Base-by-base conservation (phyloP, 2,329 filamentous ascomycete species). In the Cercospora berteroae region DNA sequence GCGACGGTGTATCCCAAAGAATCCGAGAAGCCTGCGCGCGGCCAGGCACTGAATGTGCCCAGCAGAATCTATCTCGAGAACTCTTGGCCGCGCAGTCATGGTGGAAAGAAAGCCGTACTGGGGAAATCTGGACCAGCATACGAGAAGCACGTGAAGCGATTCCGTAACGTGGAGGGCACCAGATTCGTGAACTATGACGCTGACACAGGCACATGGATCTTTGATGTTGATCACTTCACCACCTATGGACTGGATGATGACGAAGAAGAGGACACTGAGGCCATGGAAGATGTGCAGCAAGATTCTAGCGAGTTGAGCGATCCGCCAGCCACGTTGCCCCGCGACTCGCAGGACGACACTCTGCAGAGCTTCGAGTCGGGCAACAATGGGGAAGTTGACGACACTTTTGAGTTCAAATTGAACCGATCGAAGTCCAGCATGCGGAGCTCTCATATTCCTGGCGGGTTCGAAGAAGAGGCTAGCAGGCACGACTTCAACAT, bases 141-240 rank as follows among this genome's bases (percentile, higher is more conserved):
- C 70, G 86, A 89, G 42, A 96, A 93, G 80, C 95, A 99, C 79
- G 81, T 97, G 65, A 88, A 90, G 68, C 90, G 92, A 63, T 87
- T 99, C 25, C 91, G 89, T 83, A 88, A 86, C 67, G 93, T 97
- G 42, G 82, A 83, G 8, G 90, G 92, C 77, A 98, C 95, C 0
- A 88, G 88, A 4, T 98, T 97, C 74, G 84, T 94, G 73, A 85
- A 85, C 74, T 99, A 97, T 79, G 87, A 96, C 70, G 83, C 85
- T 66, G 85, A 92, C 1, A 93, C 89, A 62, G 95, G 94, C 62
- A 86, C 91, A 57, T 99, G 96, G 96, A 87, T 87, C 13, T 99
- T 99, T 82, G 88, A 84, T 9, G 95, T 99, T n/a, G 89, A 94
- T 75, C 95, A 99, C 79, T 99, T 96, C 79, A 98, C 94, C 1